A percentile compares a stretch with the other conserved stretches of the same genome.
Evolutionary conservation across 2,329 filamentous ascomycete genomes (phyloP).

Genomic region (Diaporthe eres): DNA sequence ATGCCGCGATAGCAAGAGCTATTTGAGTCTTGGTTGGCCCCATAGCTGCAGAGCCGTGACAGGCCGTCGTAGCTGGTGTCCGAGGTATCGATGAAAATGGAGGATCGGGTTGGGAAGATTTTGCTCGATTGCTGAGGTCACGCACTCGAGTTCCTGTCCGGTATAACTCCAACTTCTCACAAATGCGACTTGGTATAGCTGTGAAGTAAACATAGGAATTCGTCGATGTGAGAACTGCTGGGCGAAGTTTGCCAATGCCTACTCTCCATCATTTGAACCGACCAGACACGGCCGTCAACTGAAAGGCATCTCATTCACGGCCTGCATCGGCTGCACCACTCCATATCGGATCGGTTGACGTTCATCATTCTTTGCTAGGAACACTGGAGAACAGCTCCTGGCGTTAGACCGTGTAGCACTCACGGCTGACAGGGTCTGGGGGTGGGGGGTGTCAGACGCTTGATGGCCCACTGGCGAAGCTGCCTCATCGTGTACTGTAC

Average conservation of each 20-base stretch:
- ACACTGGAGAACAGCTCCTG: conserved; percentile 5
- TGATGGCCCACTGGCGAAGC: background rate
- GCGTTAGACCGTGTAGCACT: background rate
- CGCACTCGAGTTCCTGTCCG: background rate
- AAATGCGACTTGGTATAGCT: background rate
- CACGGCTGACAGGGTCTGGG: background rate
- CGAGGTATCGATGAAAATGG: background rate
- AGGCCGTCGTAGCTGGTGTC: background rate
- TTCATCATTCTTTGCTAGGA: background rate
- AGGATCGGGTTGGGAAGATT: background rate
- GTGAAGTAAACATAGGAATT: background rate
- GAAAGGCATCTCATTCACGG: background rate
- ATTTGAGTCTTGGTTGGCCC: conserved; percentile 15
- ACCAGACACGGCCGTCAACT: background rate
- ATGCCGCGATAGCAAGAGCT: conserved; percentile 25
- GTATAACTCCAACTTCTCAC: background rate
- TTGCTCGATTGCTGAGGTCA: background rate
- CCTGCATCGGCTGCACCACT: background rate
- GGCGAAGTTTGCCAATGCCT: background rate
- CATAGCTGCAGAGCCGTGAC: conserved; percentile 10
- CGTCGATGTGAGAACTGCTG: background rate
- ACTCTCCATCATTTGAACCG: background rate
- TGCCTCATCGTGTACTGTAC: background rate
- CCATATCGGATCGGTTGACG: background rate
- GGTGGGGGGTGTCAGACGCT: background rate